phyloP scores from a whole-genome alignment of 805 yeast species.

The Suhomyces faveliae region DNA sequence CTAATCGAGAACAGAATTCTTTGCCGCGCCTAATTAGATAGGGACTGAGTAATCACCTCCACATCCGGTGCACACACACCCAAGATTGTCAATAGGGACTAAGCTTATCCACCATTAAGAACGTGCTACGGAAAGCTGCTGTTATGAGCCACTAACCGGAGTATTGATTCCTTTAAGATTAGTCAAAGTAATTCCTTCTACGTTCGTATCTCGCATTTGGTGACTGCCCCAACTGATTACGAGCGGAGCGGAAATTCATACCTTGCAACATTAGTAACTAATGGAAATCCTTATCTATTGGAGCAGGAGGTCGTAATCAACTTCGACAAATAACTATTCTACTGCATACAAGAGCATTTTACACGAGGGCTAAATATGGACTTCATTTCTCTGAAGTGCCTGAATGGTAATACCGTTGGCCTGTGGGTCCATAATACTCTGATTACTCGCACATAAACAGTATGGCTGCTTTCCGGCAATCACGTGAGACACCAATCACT shows the following conservation, averaged over 20 bases:
- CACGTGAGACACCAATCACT: neutral
- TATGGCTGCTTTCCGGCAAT: neutral
- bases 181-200: too few relatives aligned
- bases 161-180: too few relatives aligned
- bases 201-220: too few relatives aligned
- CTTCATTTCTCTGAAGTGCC: neutral
- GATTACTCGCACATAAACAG: neutral
- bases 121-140: neutral
- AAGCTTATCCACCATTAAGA: neutral
- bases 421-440: neutral
- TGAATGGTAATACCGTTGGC: neutral
- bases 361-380: too few relatives aligned
- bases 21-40: neutral
- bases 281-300: too few relatives aligned
- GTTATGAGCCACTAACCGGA: too few relatives aligned
- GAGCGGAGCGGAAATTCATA: too few relatives aligned
- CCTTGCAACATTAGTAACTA: too few relatives aligned
- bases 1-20: neutral
- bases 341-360: too few relatives aligned
- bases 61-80: neutral
- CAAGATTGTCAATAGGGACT: neutral
- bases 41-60: neutral
- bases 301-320: too few relatives aligned
- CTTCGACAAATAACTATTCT: too few relatives aligned
- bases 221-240: too few relatives aligned